Conservation (phyloP, 176 grass and related monocot genomes). For the Cocos nucifera region DNA sequence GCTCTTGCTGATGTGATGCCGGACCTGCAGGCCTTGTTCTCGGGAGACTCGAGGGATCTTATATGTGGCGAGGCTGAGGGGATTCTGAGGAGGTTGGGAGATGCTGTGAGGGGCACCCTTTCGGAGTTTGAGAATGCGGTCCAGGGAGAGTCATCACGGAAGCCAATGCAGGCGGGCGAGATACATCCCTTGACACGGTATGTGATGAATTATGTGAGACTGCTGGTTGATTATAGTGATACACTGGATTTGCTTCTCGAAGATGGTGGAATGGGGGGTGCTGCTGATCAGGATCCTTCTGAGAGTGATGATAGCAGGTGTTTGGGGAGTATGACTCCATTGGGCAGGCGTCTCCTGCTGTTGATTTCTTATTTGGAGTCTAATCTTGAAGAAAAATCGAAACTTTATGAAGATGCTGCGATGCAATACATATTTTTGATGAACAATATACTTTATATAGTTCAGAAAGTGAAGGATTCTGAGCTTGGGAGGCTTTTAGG, state of each 20-base stretch:
- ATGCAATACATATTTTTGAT: constrained; percentile 90
- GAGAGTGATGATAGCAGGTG: constrained; percentile 44
- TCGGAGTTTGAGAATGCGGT: constrained; percentile 84
- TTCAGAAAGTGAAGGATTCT: constrained; percentile 77
- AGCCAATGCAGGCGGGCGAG: constrained; percentile 65
- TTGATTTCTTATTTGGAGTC: constrained; percentile 86
- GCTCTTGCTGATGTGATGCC: constrained; percentile 75
- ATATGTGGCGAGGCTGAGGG: constrained; percentile 59
- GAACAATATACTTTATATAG: constrained; percentile 88
- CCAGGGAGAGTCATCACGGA: constrained; percentile 62
- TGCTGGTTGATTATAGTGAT: constrained; percentile 75
- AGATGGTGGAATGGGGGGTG: constrained; percentile 18
- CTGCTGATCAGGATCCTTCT: constrained; percentile 18
- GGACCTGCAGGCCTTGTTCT: constrained; percentile 57
- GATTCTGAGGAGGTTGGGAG: constrained; percentile 71
- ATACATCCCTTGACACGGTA: constrained; percentile 95
- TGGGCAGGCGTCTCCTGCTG: constrained; percentile 45
- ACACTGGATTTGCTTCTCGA: constrained; percentile 54
- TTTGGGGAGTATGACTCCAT: constrained; percentile 55
- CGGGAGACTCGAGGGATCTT: constrained; percentile 40
- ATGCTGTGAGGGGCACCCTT: constrained; percentile 70
- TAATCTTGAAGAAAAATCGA: constrained; percentile 88
- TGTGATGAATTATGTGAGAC: constrained; percentile 89
- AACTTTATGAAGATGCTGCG: constrained; percentile 74
- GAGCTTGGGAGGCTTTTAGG: constrained; percentile 85